Evolutionary conservation across 1,139 yeast species (phyloP), one percentile per base, ranked within the genome.

Genomic region (Protomyces macrosporus): DNA sequence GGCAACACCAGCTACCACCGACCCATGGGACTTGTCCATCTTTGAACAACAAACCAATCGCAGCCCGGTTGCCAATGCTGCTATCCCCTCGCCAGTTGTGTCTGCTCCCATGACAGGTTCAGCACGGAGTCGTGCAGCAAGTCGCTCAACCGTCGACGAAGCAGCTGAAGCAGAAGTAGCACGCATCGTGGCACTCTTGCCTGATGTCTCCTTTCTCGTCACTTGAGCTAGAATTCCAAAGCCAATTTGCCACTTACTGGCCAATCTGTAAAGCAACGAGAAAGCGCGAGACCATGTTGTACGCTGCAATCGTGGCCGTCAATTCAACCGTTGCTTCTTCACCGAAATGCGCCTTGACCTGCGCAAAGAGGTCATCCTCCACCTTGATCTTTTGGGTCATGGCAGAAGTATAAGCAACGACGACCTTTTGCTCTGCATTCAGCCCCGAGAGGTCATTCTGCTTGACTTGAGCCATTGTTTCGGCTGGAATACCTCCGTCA

Each of bases 221-320:
- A 23, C 23, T 23, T 23, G 23, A 23, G 23, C 23, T 23, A 23
- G 23, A 23, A 23, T 23, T 1, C 1, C n/a, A 10, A 6, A n/a
- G 7, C 48, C 4, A 10, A 16, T 14, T 42, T 4, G 4, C 23
- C 32, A 42, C 2, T 35, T 34, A 55, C 30, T 45, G 34, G 14
- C 61, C 61, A 10, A 58, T 50, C 4, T 40, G 36, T 12, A 58
- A 52, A 4, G 56, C 62, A 23, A 58, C 62, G 36, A 58, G 56
- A 36, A 51, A 58, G 14, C 62, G 55, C 14, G 62, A 58, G 45
- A 58, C 62, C 62, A 58, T 52, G 12, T 58, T 58, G 37, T 58
- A 58, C 9, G 56, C 37, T 3, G 62, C 62, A 33, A 52, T 35
- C 39, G 55, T 58, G n/a, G 56, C 62, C 14, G 53, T 37, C 42